Base-by-base conservation (phyloP, 192 early-diverging fungal genomes). In the Coemansia sp. region DNA sequence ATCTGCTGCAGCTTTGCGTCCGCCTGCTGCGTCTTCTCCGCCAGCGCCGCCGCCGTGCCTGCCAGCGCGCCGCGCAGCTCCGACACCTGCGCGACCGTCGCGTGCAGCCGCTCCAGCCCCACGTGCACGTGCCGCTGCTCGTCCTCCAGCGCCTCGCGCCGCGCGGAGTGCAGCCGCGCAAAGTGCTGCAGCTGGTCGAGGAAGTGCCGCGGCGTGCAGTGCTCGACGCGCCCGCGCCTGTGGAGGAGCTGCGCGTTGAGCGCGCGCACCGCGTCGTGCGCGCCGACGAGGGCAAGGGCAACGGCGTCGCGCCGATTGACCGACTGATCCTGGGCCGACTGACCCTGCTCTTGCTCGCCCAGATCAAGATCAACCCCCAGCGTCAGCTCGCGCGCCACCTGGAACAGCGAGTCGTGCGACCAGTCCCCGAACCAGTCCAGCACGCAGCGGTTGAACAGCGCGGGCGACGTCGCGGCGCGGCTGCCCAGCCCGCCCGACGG, bases 381-480 rank as follows among this genome's bases (percentile, higher is more conserved):
- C 3, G 97, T 98, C 64, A 97, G 95, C 77, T 99, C 97, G 50
- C 85, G 85, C 26, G 93, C 96, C 23, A 99, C 97, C 79, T 98
- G 97, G 83, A 85, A 95, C 69, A 99, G 91, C 1, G 95, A 96
- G 65, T 96, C 92, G 63, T 94, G 88, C 0, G 92, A 86, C 96
- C 96, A 98, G 69, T 98, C 97, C 45, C 96, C 97, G 42, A 98
- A 96, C 96, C 97, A 98, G 78, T 99, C 93, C 22, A 99, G 75
- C 36, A 99, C 97, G 79, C 97, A 99, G 63, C 97, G 92, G 65
- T 99, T 99, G 86, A 99, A 99, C 72, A 99, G 82, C 13, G 97
- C 97, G 27, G 97, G 97, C 9, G 94, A 97, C 4, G 96, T 98
- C 14, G 97, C 95, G 0, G 95, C 93, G 25, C 94, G 87, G 15